These are phyloP conservation scores for Penicillium hesseltinei DNA, from an alignment of 2,329 filamentous ascomycete genomes.

Conservation along the genomic window DNA sequence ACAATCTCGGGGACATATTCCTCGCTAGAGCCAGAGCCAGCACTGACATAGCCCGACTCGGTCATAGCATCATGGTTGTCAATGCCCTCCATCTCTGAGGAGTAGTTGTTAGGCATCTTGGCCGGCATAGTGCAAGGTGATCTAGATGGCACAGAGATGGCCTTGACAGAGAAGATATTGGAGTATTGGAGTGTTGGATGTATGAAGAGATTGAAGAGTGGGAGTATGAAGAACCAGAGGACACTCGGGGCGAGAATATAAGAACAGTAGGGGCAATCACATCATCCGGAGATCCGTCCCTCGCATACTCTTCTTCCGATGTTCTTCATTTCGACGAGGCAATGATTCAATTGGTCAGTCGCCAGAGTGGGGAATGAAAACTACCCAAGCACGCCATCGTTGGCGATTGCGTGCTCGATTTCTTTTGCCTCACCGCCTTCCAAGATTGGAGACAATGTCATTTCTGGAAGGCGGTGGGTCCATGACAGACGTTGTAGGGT, in stretches of 20 bases:
- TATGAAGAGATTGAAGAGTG: conserved; percentile 6
- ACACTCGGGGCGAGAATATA: conserved; percentile 28
- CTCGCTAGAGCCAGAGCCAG: conserved; percentile 61
- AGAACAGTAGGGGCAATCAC: conserved; percentile 32
- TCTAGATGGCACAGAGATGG: background rate
- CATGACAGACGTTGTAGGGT: background rate
- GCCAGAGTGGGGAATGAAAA: background rate
- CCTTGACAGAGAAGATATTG: background rate
- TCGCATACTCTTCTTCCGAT: conserved; percentile 23
- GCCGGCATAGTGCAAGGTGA: conserved; percentile 35
- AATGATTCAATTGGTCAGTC: conserved; percentile 24
- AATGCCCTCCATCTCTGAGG: conserved; percentile 35
- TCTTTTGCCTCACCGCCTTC: background rate
- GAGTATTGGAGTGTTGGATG: conserved; percentile 1
- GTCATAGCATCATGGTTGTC: conserved; percentile 62
- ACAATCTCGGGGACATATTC: conserved; percentile 70
- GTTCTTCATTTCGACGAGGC: conserved; percentile 3
- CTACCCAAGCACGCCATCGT: background rate
- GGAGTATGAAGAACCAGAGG: conserved; percentile 12
- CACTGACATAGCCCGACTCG: conserved; percentile 76
- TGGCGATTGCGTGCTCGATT: background rate
- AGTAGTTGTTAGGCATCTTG: conserved; percentile 38
- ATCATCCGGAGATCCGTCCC: conserved; percentile 30
- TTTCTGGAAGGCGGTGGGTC: background rate
- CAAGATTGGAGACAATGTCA: background rate